phyloP scores from a whole-genome alignment of 2,329 filamentous ascomycete species.

The Mariannaea sp. region DNA sequence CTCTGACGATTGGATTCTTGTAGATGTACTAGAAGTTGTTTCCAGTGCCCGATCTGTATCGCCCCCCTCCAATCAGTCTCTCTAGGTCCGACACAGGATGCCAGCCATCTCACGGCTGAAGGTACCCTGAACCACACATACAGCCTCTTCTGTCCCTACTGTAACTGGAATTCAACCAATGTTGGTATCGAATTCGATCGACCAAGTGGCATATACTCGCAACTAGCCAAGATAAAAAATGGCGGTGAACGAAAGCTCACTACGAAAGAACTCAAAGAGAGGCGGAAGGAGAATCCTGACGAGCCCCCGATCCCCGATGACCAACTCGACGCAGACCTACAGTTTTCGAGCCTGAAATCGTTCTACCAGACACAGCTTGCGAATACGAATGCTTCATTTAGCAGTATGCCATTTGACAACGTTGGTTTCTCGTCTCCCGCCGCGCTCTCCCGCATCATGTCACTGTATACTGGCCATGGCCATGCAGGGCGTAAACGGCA shows the following conservation, averaged over 20 bases:
- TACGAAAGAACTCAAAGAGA: conserved; percentile 56
- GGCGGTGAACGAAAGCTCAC: conserved; percentile 59
- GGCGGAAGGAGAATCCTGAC: conserved; percentile 53
- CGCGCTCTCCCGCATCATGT: conserved; percentile 88
- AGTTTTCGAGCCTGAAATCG: conserved; percentile 73
- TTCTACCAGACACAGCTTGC: conserved; percentile 85
- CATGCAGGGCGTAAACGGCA: conserved; percentile 68
- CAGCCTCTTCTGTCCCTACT: conserved; percentile 85
- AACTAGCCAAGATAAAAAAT: conserved; percentile 74
- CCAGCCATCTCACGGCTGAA: conserved; percentile 51
- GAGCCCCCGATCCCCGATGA: conserved; percentile 47
- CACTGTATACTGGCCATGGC: conserved; percentile 74
- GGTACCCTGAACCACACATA: conserved; percentile 57
- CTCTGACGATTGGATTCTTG: conserved; percentile 23
- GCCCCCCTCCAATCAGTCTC: conserved; percentile 77
- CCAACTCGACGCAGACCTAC: conserved; percentile 66
- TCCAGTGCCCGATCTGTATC: conserved; percentile 89
- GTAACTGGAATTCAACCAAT: conserved; percentile 89
- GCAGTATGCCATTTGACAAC: conserved; percentile 49
- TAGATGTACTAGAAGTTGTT: conserved; percentile 92
- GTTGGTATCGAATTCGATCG: conserved; percentile 90
- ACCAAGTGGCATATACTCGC: conserved; percentile 80
- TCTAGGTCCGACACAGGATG: conserved; percentile 61
- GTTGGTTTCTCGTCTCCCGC: conserved; percentile 74
- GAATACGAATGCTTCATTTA: conserved; percentile 59